phyloP scores from a whole-genome alignment of 768 basidiomycete species.

The Rhizopogon rudus region DNA sequence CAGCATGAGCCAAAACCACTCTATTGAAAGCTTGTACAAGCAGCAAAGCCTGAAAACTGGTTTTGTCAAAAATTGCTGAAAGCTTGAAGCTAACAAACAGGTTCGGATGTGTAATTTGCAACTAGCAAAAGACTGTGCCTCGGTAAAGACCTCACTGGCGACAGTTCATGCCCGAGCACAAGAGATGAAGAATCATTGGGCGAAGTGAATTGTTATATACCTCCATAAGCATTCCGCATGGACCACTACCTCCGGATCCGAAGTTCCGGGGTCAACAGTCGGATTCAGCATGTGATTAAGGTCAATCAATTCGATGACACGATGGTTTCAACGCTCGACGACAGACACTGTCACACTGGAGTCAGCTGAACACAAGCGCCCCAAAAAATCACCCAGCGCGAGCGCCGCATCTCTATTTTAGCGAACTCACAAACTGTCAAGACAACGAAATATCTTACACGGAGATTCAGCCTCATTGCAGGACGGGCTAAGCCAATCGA shows the following conservation, averaged over 20 bases:
- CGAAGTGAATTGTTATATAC: conserved; percentile 31
- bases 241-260: conserved; percentile 32
- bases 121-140: conserved; percentile 91
- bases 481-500: not conserved
- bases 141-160: conserved; percentile 95
- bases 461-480: not conserved
- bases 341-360: not conserved
- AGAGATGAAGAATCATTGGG: conserved; percentile 52
- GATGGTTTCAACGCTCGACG: not conserved
- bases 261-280: too few relatives aligned
- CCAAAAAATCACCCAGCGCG: not conserved
- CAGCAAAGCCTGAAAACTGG: too few relatives aligned
- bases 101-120: conserved; percentile 97
- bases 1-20: too few relatives aligned
- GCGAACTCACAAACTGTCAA: not conserved
- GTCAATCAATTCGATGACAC: not conserved
- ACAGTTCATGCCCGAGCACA: conserved; percentile 96
- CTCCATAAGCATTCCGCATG: conserved; percentile 38
- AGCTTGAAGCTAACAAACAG: conserved; percentile 82
- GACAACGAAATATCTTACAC: not conserved
- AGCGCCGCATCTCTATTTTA: not conserved
- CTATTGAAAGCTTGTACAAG: too few relatives aligned
- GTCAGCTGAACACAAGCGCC: not conserved
- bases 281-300: not conserved
- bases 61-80: conserved; percentile 65